Evolutionary conservation across 805 yeast species (phyloP), one percentile per base, ranked within the genome.

Genomic region (Groenewaldozyma tartarivorans): DNA sequence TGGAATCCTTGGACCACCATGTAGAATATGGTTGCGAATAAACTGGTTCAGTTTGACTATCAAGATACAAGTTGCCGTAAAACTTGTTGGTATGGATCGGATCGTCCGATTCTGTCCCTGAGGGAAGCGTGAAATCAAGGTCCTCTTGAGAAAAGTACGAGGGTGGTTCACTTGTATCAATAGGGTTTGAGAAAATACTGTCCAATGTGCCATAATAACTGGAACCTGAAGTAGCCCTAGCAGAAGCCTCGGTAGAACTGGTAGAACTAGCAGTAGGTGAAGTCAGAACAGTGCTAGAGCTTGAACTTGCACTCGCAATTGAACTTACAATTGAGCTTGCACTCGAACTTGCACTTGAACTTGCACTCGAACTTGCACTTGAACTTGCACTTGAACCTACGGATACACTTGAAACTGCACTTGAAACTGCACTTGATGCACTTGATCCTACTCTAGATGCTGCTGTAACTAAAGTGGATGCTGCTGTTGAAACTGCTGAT

Each of bases 81-180:
- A 83, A 84, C 61, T 81, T 83, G 66, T 84, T 83, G 19, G 94
- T 85, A 53, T 78, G 77, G 45, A 72, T 67, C 1, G 79, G 65
- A 26, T 60, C 71, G 38, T 60, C 54, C 44, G 67, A 66, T 31
- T 63, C 58, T 29, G 72, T 77, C 27, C 74, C 74, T 3, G 48
- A 49, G 16, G 80, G 76, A 31, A 76, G 54, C 0, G 53, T 48
- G 42, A 75, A 56, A 9, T 71, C 71, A 37, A 73, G 64, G 3
- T 57, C 64, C 31, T 66, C 66, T 39, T 71, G 63, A 3, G 66
- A 46, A 60, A 77, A 77, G 38, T 71, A 64, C 1, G 64, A 41
- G 5, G 67, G 65, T 4, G 79, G 79, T 19, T 58, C 62, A 9
- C 48, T 48, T 3, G 72, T 70, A 34, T 67, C 65, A 41, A 79